Evolutionary conservation across 352 stramenopile species (phyloP), one percentile per base, ranked within the genome.

Genomic region (Phytophthora cryptogea): DNA sequence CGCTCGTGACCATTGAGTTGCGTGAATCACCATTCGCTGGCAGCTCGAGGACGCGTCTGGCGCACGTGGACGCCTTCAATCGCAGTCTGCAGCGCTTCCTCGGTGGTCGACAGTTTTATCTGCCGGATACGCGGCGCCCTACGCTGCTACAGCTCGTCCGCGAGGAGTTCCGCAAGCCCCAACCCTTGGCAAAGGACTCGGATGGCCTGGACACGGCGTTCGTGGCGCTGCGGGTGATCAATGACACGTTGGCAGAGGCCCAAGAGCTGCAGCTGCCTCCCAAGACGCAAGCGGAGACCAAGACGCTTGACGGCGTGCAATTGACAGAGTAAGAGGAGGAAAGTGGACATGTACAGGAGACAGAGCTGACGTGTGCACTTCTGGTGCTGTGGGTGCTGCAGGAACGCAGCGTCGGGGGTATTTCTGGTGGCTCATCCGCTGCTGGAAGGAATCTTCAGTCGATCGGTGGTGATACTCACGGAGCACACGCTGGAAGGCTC

Each of bases 381-480:
- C 20, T 23, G 20, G 20, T 23, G 20, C 20, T 16, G 52, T 55
- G 55, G 14, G 33, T 65, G 35, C 44, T 52, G 17, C 40, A 88
- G 73, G 44, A 63, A 66, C 30, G 54, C 46, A n/a, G 59, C 72
- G 27, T 69, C 76, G 8, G 86, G 86, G 5, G 60, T 91, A 27
- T 95, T 92, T 46, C 49, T 95, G 31, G 54, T 95, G 37, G 72
- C 86, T 9, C 86, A 95, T 57, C 86, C 86, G 37, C 66, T 95
- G 45, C 48, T 90, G 9, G 74, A 75, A 53, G 80, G 79, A 8
- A 69, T 83, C n/a, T 95, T 95, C 59, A 78, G 68, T 50, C 82
- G 83, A 4, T 76, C 80, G 23, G 86, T 95, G 52, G 76, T 95
- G 37, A 55, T 93, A 26, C 60, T 95, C 5, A 93, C 84, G 0